Conservation (phyloP, 2,329 filamentous ascomycete species). For the Alternaria alternata region DNA sequence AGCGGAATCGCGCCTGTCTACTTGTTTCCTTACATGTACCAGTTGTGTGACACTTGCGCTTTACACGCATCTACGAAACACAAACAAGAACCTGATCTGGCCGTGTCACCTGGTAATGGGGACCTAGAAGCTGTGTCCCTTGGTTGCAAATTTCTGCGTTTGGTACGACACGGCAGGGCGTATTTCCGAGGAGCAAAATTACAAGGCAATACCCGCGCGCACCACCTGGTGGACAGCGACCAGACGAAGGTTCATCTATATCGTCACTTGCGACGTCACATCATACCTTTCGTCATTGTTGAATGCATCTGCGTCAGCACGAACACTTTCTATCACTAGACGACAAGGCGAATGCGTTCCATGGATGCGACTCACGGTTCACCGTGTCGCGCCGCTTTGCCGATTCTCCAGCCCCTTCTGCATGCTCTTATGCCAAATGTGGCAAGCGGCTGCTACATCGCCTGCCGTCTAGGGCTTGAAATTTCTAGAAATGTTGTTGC, state of each 20-base stretch:
- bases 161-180: conserved; percentile 5
- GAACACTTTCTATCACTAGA: neutral
- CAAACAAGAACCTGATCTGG: conserved; percentile 2
- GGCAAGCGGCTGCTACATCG: conserved; percentile 4
- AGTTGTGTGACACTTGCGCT: neutral
- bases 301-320: conserved; percentile 1
- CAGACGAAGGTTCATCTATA: conserved; percentile 7
- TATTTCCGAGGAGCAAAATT: neutral
- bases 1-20: neutral
- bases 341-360: conserved; percentile 4
- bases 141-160: conserved; percentile 3
- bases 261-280: conserved; percentile 9
- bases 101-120: conserved; percentile 10
- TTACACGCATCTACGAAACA: neutral
- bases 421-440: conserved; percentile 5
- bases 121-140: conserved; percentile 11
- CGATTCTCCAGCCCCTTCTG: conserved; percentile 1
- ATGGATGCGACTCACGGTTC: conserved; percentile 6
- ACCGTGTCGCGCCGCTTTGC: conserved; percentile 11
- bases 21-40: neutral
- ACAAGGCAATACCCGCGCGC: conserved; percentile 5
- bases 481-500: conserved; percentile 5
- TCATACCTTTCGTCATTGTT: neutral
- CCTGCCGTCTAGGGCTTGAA: conserved; percentile 5
- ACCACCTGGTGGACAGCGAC: conserved; percentile 4